Conservation (phyloP, 805 yeast species). For the Maudiozyma pseudohumilis region DNA sequence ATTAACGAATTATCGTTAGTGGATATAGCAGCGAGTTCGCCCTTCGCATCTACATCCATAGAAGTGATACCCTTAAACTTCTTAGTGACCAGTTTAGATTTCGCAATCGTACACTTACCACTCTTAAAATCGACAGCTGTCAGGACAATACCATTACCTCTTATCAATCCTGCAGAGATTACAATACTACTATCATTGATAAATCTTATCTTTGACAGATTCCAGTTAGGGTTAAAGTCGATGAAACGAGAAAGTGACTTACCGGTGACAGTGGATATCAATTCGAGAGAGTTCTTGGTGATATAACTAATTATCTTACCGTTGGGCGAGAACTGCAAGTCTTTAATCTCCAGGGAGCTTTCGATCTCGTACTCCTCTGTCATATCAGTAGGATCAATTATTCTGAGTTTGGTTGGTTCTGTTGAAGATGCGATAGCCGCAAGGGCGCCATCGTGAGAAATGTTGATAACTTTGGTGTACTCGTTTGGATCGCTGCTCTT, state of each 20-base stretch:
- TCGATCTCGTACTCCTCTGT: constrained; percentile 43
- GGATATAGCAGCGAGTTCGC: constrained; percentile 35
- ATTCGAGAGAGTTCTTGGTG: constrained; percentile 42
- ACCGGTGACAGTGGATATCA: constrained; percentile 35
- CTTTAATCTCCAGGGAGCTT: constrained; percentile 45
- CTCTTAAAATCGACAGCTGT: constrained; percentile 21
- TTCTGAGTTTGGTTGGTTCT: constrained; percentile 50
- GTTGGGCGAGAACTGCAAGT: constrained; percentile 54
- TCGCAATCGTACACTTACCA: constrained; percentile 19
- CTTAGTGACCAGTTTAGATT: constrained; percentile 19
- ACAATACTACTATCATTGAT: constrained; percentile 29
- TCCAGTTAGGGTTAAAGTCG: constrained; percentile 25
- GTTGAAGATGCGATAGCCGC: constrained; percentile 62
- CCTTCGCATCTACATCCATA: constrained; percentile 32
- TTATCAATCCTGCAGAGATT: constrained; percentile 36
- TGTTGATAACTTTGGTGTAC: constrained; percentile 48
- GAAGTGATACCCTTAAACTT: constrained; percentile 50
- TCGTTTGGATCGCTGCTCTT: constrained; percentile 43
- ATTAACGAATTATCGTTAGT: constrained; percentile 54
- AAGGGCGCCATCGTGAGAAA: constrained; percentile 47
- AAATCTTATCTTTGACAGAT: constrained; percentile 30
- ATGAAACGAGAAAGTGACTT: constrained; percentile 26
- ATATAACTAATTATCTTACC: constrained; percentile 56
- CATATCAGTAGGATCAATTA: constrained; percentile 47
- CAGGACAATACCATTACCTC: constrained; percentile 34